These are phyloP conservation scores for Metschnikowia aberdeeniae DNA, from an alignment of 805 yeast genomes.

Conservation along the genomic window DNA sequence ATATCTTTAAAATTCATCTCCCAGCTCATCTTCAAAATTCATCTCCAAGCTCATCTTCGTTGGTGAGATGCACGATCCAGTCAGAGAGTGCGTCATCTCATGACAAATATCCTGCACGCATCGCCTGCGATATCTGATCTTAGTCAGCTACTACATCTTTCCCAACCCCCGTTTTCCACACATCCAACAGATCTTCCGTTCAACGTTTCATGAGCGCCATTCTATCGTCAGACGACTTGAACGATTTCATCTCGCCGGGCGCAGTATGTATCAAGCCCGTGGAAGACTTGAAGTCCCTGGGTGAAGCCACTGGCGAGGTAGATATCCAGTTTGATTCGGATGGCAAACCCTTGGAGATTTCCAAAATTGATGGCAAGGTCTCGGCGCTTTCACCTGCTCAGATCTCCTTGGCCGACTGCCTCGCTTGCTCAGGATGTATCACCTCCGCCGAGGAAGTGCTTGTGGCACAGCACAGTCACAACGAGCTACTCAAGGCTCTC, in stretches of 20 bases:
- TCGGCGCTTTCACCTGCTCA: constrained; percentile 70
- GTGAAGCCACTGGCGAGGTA: constrained; percentile 23
- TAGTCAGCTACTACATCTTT: background rate
- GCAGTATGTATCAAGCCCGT: constrained; percentile 92
- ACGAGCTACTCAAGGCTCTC: constrained; percentile 63
- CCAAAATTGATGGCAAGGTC: constrained; percentile 51
- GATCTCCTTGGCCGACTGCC: constrained; percentile 85
- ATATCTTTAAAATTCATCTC: too few relatives aligned
- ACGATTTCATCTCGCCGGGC: constrained; percentile 93
- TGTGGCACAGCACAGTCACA: constrained; percentile 86
- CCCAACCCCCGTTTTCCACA: background rate
- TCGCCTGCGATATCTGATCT: background rate
- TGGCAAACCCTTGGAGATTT: constrained; percentile 67
- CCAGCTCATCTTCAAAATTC: too few relatives aligned
- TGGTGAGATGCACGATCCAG: background rate
- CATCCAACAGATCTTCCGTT: background rate
- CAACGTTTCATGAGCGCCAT: constrained; percentile 67
- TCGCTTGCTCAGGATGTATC: constrained; percentile 96
- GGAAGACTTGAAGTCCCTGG: constrained; percentile 34
- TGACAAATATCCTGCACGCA: constrained; percentile 3
- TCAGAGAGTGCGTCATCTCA: background rate
- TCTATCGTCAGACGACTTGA: constrained; percentile 82
- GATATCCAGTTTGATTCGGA: constrained; percentile 54
- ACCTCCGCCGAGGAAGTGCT: constrained; percentile 96
- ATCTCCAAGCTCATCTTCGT: too few relatives aligned